phyloP scores from a whole-genome alignment of 2,329 filamentous ascomycete genomes.

The Ramularia endophylla region DNA sequence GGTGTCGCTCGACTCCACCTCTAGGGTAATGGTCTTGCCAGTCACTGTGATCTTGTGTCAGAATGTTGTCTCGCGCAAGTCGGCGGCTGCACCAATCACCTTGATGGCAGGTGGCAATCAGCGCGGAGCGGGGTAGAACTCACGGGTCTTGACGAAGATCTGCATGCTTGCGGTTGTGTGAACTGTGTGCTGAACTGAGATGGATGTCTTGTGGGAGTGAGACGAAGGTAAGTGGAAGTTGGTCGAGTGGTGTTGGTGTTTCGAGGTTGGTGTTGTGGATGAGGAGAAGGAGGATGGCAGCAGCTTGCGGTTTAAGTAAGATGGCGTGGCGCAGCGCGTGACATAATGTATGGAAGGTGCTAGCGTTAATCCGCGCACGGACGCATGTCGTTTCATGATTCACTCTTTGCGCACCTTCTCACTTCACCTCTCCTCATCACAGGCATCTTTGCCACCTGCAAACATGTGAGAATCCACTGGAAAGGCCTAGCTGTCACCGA shows the following conservation, averaged over 20 bases:
- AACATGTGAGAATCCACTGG: no score
- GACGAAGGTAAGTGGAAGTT: conserved; percentile 2
- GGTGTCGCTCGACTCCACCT: conserved; percentile 70
- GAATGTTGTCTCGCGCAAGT: conserved; percentile 26
- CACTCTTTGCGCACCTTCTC: conserved; percentile 5
- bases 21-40: conserved; percentile 62
- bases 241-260: conserved; percentile 7
- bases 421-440: background rate
- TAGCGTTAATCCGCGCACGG: no score
- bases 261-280: conserved; percentile 6
- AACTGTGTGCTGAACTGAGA: conserved; percentile 10
- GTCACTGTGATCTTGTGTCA: conserved; percentile 54
- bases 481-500: background rate
- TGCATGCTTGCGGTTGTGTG: conserved; percentile 57
- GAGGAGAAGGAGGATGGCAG: conserved; percentile 5
- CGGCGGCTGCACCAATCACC: conserved; percentile 1
- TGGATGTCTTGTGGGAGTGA: conserved; percentile 7
- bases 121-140: conserved; percentile 43
- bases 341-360: no score
- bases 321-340: background rate
- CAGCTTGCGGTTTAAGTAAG: conserved; percentile 2
- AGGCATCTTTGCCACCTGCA: conserved; percentile 4
- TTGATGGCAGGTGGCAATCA: conserved; percentile 14
- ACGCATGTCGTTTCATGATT: no score
- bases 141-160: conserved; percentile 97